phyloP scores from a whole-genome alignment of 2,329 filamentous ascomycete genomes.

The Monosporascus sp. region DNA sequence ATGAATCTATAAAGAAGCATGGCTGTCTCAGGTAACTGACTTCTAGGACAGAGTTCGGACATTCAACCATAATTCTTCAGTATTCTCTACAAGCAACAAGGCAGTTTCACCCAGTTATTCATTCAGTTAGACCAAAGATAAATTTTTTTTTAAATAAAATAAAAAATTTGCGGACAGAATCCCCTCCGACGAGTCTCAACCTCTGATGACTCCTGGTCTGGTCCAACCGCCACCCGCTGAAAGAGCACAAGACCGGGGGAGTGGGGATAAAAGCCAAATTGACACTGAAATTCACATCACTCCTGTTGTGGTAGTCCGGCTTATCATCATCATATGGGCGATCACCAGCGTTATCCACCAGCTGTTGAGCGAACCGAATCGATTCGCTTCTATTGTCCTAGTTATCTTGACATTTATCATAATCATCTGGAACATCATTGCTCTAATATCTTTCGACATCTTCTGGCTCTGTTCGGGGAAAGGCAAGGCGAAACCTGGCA shows the following conservation, averaged over 20 bases:
- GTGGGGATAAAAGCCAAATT: not conserved
- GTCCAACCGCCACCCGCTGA: not conserved
- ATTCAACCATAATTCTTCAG: too few relatives aligned
- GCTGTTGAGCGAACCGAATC: not conserved
- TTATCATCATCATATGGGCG: not conserved
- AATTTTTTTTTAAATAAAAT: not conserved
- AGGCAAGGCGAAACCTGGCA: not conserved
- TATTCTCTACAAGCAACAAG: too few relatives aligned
- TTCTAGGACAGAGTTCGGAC: too few relatives aligned
- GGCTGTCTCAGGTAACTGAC: too few relatives aligned
- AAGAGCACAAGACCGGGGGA: not conserved
- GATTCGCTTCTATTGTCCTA: not conserved
- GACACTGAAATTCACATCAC: not conserved
- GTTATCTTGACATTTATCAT: not conserved
- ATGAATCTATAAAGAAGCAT: too few relatives aligned
- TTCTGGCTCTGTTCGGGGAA: not conserved
- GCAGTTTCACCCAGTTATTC: not conserved
- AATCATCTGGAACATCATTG: not conserved
- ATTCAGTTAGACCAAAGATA: not conserved
- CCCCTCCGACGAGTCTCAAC: not conserved
- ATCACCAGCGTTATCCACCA: not conserved
- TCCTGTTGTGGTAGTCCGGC: not conserved
- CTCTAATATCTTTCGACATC: not conserved
- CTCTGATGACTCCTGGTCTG: not conserved
- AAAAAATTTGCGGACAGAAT: not conserved